These are phyloP conservation scores for Amoebophrya sp. DNA, from an alignment of 169 alveolate species.

Conservation along the genomic window DNA sequence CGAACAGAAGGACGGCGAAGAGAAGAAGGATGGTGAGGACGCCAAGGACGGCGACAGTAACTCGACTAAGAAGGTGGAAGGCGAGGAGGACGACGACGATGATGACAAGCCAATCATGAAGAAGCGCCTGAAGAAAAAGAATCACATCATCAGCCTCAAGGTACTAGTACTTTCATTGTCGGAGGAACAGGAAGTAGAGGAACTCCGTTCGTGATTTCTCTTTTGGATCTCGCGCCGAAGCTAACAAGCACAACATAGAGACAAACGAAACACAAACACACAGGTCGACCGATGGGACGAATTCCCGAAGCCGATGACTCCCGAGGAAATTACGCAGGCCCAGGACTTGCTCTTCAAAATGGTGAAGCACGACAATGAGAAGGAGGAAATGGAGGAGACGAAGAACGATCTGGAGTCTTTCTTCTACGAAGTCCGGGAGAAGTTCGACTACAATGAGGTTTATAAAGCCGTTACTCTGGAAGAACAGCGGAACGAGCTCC, in stretches of 20 bases:
- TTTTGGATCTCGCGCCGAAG: no score
- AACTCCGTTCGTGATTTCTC: no score
- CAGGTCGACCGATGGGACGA: background rate
- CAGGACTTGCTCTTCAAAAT: background rate
- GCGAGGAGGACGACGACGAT: background rate
- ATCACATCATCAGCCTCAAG: background rate
- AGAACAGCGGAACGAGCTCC: background rate
- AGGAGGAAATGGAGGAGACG: background rate
- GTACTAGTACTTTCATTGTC: no score
- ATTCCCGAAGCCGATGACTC: background rate
- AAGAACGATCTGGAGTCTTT: background rate
- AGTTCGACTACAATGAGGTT: background rate
- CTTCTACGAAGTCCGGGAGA: background rate
- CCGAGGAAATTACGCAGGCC: background rate
- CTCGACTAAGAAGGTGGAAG: background rate
- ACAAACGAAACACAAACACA: no score
- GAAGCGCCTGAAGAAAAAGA: background rate
- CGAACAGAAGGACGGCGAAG: background rate
- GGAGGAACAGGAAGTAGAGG: no score
- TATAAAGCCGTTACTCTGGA: background rate
- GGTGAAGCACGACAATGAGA: background rate
- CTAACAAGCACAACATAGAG: no score
- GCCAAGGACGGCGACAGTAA: no score
- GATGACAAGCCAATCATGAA: background rate
- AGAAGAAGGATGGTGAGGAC: background rate